Evolutionary conservation across 257 asterid species (phyloP).

Genomic region (Thymus mandschuricus): DNA sequence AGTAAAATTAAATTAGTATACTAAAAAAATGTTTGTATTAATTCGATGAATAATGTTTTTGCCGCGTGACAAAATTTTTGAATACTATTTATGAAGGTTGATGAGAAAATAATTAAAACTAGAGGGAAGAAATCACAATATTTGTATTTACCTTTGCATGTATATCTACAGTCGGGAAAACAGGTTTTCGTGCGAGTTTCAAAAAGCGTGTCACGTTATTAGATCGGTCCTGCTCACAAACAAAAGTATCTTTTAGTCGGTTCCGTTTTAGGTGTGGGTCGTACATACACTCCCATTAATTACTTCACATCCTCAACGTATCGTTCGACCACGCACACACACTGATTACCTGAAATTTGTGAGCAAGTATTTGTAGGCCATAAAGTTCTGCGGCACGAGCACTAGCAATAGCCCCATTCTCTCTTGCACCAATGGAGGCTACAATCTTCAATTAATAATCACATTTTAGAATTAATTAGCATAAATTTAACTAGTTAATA

Average conservation of each 20-base stretch:
- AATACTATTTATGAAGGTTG: too few relatives aligned
- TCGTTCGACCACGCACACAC: too few relatives aligned
- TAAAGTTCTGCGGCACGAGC: constrained; percentile 32
- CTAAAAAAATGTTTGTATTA: too few relatives aligned
- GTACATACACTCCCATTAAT: too few relatives aligned
- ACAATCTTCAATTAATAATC: constrained; percentile 7
- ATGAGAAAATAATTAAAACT: too few relatives aligned
- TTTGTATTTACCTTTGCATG: constrained; percentile 20
- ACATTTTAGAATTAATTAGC: too few relatives aligned
- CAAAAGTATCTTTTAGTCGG: not conserved
- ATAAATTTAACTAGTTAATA: too few relatives aligned
- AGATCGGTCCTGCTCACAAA: constrained; percentile 20
- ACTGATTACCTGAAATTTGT: constrained; percentile 15
- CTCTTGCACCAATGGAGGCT: constrained; percentile 20
- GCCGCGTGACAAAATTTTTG: too few relatives aligned
- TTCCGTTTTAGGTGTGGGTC: too few relatives aligned
- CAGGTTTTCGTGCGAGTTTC: constrained; percentile 24
- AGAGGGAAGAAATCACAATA: not conserved
- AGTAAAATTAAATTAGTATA: too few relatives aligned
- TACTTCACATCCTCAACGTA: too few relatives aligned
- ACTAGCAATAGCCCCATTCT: constrained; percentile 36
- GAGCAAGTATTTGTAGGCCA: constrained; percentile 26
- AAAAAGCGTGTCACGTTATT: constrained; percentile 28
- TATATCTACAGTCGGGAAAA: not conserved
- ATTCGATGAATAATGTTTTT: too few relatives aligned